These are phyloP conservation scores for Pleurotus salmoneostramineus DNA, from an alignment of 768 basidiomycete species.

Conservation along the genomic window DNA sequence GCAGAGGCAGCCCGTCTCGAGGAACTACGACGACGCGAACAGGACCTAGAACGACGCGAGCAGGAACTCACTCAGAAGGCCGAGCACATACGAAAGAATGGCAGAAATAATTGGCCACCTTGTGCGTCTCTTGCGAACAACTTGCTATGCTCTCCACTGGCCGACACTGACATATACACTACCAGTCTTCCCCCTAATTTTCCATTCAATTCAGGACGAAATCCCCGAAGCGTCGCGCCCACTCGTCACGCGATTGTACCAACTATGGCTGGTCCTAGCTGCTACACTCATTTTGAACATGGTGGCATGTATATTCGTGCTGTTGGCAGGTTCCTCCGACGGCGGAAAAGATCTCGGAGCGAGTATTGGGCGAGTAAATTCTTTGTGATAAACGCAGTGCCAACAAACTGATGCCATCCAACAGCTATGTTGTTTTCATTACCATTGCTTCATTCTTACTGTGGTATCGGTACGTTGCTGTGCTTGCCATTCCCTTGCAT, in stretches of 20 bases:
- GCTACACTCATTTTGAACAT: slow-evolving; percentile 85
- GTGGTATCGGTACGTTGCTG: slow-evolving; percentile 80
- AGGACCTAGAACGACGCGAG: slow-evolving; percentile 78
- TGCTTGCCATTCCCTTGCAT: slow-evolving; percentile 9
- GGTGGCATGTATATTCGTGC: slow-evolving; percentile 83
- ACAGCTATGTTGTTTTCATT: slow-evolving; percentile 80
- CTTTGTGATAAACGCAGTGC: slow-evolving; percentile 9
- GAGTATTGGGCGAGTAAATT: slow-evolving; percentile 67
- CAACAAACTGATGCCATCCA: slow-evolving; percentile 18
- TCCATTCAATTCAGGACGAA: slow-evolving; percentile 88
- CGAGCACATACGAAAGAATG: slow-evolving; percentile 67
- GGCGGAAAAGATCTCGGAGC: slow-evolving; percentile 79
- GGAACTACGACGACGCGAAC: slow-evolving; percentile 74
- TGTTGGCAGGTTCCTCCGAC: slow-evolving; percentile 71
- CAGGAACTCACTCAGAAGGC: slow-evolving; percentile 65
- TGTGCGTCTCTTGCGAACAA: slow-evolving; percentile 45
- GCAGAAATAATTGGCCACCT: slow-evolving; percentile 91
- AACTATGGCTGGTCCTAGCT: slow-evolving; percentile 90
- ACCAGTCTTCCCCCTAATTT: slow-evolving; percentile 89
- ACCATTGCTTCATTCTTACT: slow-evolving; percentile 78
- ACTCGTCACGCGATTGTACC: slow-evolving; percentile 83
- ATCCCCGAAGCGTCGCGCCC: slow-evolving; percentile 79
- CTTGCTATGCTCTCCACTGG: neutral
- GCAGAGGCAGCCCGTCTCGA: slow-evolving; percentile 44
- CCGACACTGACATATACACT: slow-evolving; percentile 9